Conservation (phyloP, 2,329 filamentous ascomycete genomes). For the Penicillium frequentans region DNA sequence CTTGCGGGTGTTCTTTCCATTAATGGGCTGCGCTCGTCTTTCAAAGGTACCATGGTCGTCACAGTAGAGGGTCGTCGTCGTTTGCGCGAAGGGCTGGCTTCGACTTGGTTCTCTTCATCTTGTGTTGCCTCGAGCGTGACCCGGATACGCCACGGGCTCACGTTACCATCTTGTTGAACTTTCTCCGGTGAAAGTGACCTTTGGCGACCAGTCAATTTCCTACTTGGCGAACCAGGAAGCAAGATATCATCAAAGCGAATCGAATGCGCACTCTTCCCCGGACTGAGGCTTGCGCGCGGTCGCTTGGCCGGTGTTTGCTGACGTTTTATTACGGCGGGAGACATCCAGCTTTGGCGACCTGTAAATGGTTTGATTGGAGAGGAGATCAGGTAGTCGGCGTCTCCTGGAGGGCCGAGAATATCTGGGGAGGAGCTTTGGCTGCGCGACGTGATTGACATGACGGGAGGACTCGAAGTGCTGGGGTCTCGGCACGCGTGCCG, state of each 20-base stretch:
- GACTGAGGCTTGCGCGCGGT: constrained; percentile 36
- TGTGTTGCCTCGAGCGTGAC: constrained; percentile 51
- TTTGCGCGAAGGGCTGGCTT: constrained; percentile 33
- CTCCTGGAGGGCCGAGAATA: constrained; percentile 43
- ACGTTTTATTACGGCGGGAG: constrained; percentile 34
- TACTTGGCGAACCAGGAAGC: constrained; percentile 40
- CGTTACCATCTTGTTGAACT: constrained; percentile 37
- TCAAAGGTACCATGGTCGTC: constrained; percentile 45
- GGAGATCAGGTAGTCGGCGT: constrained; percentile 44
- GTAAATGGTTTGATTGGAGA: constrained; percentile 41
- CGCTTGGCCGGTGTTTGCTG: constrained; percentile 37
- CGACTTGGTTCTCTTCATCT: constrained; percentile 36
- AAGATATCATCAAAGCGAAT: constrained; percentile 45
- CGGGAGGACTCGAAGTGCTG: constrained; percentile 14
- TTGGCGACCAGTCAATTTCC: constrained; percentile 29
- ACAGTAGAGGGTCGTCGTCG: constrained; percentile 31
- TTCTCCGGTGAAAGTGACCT: constrained; percentile 41
- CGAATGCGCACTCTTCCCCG: constrained; percentile 39
- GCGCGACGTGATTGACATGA: constrained; percentile 34
- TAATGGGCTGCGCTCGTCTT: constrained; percentile 32
- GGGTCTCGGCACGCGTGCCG: constrained; percentile 24
- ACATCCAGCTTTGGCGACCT: constrained; percentile 41
- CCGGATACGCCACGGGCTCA: constrained; percentile 50
- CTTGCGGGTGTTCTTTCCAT: constrained; percentile 40
- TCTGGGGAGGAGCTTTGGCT: constrained; percentile 44